Evolutionary conservation across 2,329 filamentous ascomycete species (phyloP).

Genomic region (Penicillium psychrosexuale): DNA sequence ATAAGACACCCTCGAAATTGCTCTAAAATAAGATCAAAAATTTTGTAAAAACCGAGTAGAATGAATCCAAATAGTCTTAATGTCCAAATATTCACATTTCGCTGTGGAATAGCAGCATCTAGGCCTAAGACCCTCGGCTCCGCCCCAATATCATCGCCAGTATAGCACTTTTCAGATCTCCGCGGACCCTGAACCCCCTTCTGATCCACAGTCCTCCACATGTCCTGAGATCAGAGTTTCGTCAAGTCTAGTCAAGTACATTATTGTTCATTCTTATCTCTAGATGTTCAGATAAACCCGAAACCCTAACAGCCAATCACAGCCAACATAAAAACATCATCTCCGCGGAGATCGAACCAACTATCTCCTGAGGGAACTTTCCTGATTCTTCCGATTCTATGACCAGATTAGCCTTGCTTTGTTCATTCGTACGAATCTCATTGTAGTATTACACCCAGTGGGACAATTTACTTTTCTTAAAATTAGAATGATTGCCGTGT

Average conservation of each 20-base stretch:
- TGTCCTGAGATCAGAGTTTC: not conserved
- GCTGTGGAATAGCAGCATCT: not conserved
- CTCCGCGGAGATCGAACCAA: constrained; percentile 19
- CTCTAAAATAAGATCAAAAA: not conserved
- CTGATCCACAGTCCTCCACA: not conserved
- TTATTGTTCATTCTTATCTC: constrained; percentile 3
- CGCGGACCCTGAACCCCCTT: not conserved
- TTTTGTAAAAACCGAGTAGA: not conserved
- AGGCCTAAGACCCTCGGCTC: not conserved
- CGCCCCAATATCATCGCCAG: not conserved
- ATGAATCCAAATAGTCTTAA: not conserved
- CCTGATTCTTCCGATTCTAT: constrained; percentile 10
- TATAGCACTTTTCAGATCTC: not conserved
- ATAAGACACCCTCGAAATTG: not conserved
- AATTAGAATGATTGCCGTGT: constrained; percentile 8
- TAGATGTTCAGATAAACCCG: constrained; percentile 1
- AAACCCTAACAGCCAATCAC: constrained; percentile 11
- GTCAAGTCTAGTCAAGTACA: not conserved
- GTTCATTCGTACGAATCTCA: not conserved
- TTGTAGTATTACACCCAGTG: not conserved
- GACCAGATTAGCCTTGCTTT: not conserved
- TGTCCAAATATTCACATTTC: not conserved
- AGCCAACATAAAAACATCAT: not conserved
- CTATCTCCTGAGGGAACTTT: constrained; percentile 8
- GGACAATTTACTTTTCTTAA: constrained; percentile 2